Evolutionary conservation across 2,329 filamentous ascomycete genomes (phyloP).

Genomic region (Trichoderma sp.): DNA sequence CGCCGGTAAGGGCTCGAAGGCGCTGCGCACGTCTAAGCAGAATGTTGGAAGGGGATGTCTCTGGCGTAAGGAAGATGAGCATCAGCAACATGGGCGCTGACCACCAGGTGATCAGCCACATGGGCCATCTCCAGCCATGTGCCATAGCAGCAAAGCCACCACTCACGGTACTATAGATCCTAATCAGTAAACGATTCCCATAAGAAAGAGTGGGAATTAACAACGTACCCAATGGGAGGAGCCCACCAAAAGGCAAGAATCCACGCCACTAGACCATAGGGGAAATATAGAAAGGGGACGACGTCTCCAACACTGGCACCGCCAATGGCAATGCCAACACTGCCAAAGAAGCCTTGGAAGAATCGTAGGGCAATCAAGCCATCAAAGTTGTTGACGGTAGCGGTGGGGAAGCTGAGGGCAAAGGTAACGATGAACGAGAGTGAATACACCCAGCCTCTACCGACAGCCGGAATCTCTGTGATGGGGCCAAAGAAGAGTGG

Average conservation of each 20-base stretch:
- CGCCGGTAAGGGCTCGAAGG: constrained; percentile 45
- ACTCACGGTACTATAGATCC: background rate
- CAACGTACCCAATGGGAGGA: constrained; percentile 5
- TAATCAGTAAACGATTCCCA: background rate
- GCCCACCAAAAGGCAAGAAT: constrained; percentile 47
- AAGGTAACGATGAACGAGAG: background rate
- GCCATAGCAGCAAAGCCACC: constrained; percentile 51
- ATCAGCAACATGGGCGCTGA: constrained; percentile 55
- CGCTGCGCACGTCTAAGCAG: constrained; percentile 59
- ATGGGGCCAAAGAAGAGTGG: background rate
- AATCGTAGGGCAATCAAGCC: constrained; percentile 66
- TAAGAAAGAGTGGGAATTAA: background rate
- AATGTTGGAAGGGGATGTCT: constrained; percentile 59
- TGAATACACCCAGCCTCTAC: background rate
- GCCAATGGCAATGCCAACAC: constrained; percentile 63
- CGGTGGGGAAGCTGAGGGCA: background rate
- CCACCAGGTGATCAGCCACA: constrained; percentile 62
- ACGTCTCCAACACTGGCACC: constrained; percentile 55
- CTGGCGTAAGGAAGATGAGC: constrained; percentile 61
- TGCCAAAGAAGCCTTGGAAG: constrained; percentile 67
- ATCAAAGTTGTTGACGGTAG: background rate
- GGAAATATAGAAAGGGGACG: constrained; percentile 57
- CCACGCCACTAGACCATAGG: constrained; percentile 63
- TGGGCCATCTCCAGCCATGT: constrained; percentile 59
- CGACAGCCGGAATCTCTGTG: background rate